Conservation (phyloP, 805 yeast genomes). For the Torulaspora delbrueckii region DNA sequence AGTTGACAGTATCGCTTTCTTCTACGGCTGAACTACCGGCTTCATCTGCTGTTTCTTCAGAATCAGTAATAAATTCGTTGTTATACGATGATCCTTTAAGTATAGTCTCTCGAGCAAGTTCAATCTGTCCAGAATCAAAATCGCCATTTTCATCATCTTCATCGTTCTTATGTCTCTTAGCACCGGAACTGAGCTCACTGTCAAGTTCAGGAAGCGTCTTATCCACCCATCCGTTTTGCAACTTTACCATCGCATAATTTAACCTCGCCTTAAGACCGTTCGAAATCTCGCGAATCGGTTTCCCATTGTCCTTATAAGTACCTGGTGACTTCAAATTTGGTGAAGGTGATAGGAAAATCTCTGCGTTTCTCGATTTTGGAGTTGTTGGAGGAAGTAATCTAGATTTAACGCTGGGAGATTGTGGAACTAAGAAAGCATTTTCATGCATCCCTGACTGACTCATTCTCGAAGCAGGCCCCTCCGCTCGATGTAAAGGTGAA, state of each 20-base stretch:
- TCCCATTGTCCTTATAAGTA: slow-evolving; percentile 24
- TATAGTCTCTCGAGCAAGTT: slow-evolving; percentile 5
- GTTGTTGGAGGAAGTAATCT: slow-evolving; percentile 33
- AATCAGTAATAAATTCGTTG: slow-evolving; percentile 14
- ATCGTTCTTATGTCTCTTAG: slow-evolving; percentile 9
- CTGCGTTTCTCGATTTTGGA: slow-evolving; percentile 31
- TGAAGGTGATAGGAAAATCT: slow-evolving; percentile 33
- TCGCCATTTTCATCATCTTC: slow-evolving; percentile 4
- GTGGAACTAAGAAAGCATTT: slow-evolving; percentile 14
- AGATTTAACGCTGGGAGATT: slow-evolving; percentile 17
- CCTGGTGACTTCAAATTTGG: slow-evolving; percentile 32
- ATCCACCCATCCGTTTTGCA: slow-evolving; percentile 35
- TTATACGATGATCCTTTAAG: slow-evolving; percentile 10
- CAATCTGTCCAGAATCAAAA: slow-evolving; percentile 1
- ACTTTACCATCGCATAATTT: slow-evolving; percentile 40
- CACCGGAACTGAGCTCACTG: slow-evolving; percentile 14
- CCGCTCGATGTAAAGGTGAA: slow-evolving; percentile 26
- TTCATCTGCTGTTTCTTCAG: slow-evolving; percentile 7
- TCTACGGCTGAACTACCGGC: slow-evolving; percentile 16
- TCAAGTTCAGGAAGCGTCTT: slow-evolving; percentile 30
- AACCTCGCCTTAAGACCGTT: slow-evolving; percentile 39
- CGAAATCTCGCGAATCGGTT: slow-evolving; percentile 40
- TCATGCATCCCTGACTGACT: slow-evolving; percentile 5
- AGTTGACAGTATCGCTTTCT: slow-evolving; percentile 28
- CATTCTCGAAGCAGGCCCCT: slow-evolving; percentile 5